A percentile compares a stretch with the other conserved stretches of the same genome.
These are phyloP conservation scores for Apiotrichum brassicae DNA, from an alignment of 1,284 basidiomycete species.

Conservation along the genomic window DNA sequence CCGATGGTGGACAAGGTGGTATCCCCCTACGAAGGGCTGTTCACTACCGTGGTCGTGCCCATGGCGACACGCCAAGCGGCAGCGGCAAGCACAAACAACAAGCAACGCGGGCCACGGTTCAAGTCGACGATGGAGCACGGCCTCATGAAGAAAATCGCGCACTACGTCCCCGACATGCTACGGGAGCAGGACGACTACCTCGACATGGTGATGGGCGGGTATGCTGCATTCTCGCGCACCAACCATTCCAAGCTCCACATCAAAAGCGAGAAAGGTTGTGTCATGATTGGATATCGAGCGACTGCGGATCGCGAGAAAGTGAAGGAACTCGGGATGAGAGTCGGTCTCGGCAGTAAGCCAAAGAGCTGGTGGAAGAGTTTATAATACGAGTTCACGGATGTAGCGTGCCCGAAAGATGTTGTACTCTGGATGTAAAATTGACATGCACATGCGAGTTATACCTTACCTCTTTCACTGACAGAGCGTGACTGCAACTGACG, in stretches of 20 bases:
- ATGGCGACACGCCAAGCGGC: slow-evolving; percentile 1
- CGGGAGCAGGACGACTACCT: slow-evolving; percentile 25
- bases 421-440: too few species aligned
- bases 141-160: slow-evolving; percentile 16
- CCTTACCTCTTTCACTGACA: too few species aligned
- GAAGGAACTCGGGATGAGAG: not conserved
- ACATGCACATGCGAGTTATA: too few species aligned
- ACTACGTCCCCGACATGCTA: slow-evolving; percentile 25
- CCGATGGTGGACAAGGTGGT: slow-evolving; percentile 22
- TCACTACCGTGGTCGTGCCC: slow-evolving; percentile 32
- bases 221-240: slow-evolving; percentile 15
- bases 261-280: slow-evolving; percentile 23
- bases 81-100: not conserved
- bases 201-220: slow-evolving; percentile 25
- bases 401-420: too few species aligned
- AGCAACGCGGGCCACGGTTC: not conserved
- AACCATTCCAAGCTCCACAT: slow-evolving; percentile 29
- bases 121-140: slow-evolving; percentile 14
- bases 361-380: slow-evolving; percentile 15
- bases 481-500: too few species aligned
- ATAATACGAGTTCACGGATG: too few species aligned
- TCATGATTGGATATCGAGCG: slow-evolving; percentile 16
- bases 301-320: not conserved
- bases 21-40: slow-evolving; percentile 27
- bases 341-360: slow-evolving; percentile 4